Percentiles rank a stretch among this genome's conserved stretches.
Conservation (phyloP, 345 rosid species). For the Toxicodendron radicans region DNA sequence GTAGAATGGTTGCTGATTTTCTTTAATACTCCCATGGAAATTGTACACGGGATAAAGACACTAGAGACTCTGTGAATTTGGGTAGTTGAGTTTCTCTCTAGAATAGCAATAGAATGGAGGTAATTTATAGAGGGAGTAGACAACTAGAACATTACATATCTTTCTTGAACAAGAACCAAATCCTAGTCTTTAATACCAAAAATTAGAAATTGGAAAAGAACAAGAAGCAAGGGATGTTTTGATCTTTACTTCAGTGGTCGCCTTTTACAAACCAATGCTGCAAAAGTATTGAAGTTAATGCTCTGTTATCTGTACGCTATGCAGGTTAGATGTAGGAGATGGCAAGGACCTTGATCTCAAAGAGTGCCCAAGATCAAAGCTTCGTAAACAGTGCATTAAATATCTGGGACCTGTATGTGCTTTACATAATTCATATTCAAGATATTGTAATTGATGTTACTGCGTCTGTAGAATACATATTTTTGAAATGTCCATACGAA, state of each 20-base stretch:
- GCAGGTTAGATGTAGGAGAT: slow-evolving; percentile 89
- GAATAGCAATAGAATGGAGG: too few species aligned
- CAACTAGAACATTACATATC: too few species aligned
- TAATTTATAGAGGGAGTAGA: too few species aligned
- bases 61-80: too few species aligned
- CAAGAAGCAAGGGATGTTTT: background rate
- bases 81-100: too few species aligned
- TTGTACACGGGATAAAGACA: too few species aligned
- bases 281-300: slow-evolving; percentile 3
- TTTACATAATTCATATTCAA: background rate
- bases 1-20: background rate
- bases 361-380: slow-evolving; percentile 63
- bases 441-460: background rate
- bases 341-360: slow-evolving; percentile 75
- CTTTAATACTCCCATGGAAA: background rate
- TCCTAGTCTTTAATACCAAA: too few species aligned
- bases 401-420: slow-evolving; percentile 90
- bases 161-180: too few species aligned
- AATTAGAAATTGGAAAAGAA: background rate
- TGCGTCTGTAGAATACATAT: background rate
- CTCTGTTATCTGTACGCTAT: slow-evolving; percentile 2
- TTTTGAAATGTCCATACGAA: slow-evolving; percentile 6
- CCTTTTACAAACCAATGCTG: background rate
- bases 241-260: background rate
- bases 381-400: slow-evolving; percentile 75